A percentile compares a stretch with the other conserved stretches of the same genome.
Conservation (phyloP, 768 basidiomycete genomes). For the Leucocoprinus sp. region DNA sequence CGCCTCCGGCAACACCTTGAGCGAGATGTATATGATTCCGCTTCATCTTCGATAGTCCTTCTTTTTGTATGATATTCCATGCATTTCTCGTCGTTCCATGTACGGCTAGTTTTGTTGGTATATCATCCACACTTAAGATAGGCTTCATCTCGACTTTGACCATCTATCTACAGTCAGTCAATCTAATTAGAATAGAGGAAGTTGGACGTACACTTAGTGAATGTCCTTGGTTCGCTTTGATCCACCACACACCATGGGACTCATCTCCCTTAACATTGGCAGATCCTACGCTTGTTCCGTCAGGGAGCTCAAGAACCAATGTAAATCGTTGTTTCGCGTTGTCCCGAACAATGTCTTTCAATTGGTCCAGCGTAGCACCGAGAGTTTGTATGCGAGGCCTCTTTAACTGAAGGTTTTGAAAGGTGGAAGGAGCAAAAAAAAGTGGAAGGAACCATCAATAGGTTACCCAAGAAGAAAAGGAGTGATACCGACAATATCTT, state of each 20-base stretch:
- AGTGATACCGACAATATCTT: slow-evolving; percentile 61
- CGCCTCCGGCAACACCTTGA: slow-evolving; percentile 57
- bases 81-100: slow-evolving; percentile 69
- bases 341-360: slow-evolving; percentile 57
- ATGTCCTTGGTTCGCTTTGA: slow-evolving; percentile 87
- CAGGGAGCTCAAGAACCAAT: slow-evolving; percentile 40
- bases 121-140: slow-evolving; percentile 47
- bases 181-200: background rate
- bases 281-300: slow-evolving; percentile 10
- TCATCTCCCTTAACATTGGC: slow-evolving; percentile 15
- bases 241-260: slow-evolving; percentile 59
- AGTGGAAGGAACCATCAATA: background rate
- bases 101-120: slow-evolving; percentile 65
- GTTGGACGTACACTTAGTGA: slow-evolving; percentile 61
- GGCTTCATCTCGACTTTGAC: slow-evolving; percentile 62
- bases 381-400: slow-evolving; percentile 53
- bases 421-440: background rate
- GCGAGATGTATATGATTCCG: slow-evolving; percentile 94
- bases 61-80: slow-evolving; percentile 63
- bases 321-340: slow-evolving; percentile 65
- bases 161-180: slow-evolving; percentile 29
- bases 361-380: slow-evolving; percentile 38
- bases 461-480: background rate
- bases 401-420: background rate
- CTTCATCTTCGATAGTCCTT: slow-evolving; percentile 77